These are phyloP conservation scores for Posidonia oceanica DNA, from an alignment of 116 monocot genomes.

Conservation along the genomic window DNA sequence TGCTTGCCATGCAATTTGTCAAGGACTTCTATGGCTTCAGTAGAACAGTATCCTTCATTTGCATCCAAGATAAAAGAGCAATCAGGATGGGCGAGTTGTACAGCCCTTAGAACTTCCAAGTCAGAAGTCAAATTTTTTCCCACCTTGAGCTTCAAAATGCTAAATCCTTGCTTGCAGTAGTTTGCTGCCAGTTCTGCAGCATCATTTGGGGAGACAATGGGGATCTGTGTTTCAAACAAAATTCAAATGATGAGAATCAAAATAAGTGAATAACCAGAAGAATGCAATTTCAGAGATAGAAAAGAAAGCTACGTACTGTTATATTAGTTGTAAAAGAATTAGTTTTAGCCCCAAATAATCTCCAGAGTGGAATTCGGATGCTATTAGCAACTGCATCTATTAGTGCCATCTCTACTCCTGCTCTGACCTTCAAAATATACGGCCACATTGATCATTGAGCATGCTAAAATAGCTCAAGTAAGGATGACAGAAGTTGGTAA, in stretches of 20 bases:
- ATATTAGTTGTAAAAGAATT: conserved; percentile 62
- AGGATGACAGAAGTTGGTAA: too few relatives aligned
- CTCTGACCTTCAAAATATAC: conserved; percentile 49
- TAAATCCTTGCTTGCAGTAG: conserved; percentile 61
- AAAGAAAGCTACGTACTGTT: conserved; percentile 26
- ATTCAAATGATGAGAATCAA: not conserved
- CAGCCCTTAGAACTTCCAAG: conserved; percentile 72
- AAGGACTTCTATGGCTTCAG: conserved; percentile 77
- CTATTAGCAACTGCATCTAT: conserved; percentile 92
- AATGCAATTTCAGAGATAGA: not conserved
- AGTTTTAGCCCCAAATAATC: conserved; percentile 80
- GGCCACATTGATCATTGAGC: not conserved
- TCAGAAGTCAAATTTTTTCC: conserved; percentile 70
- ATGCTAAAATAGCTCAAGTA: too few relatives aligned
- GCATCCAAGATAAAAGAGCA: conserved; percentile 92
- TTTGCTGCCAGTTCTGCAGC: conserved; percentile 79
- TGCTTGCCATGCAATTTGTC: conserved; percentile 69
- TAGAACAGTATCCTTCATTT: conserved; percentile 79
- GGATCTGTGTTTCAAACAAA: conserved; percentile 51
- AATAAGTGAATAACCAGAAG: not conserved
- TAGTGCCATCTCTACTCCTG: conserved; percentile 95
- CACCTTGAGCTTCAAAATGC: conserved; percentile 73
- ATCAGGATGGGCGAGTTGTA: conserved; percentile 55
- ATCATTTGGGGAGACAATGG: conserved; percentile 75
- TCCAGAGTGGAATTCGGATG: conserved; percentile 74